phyloP scores from a whole-genome alignment of 73 alveolate genomes.

The Tetrahymena thermophila region DNA sequence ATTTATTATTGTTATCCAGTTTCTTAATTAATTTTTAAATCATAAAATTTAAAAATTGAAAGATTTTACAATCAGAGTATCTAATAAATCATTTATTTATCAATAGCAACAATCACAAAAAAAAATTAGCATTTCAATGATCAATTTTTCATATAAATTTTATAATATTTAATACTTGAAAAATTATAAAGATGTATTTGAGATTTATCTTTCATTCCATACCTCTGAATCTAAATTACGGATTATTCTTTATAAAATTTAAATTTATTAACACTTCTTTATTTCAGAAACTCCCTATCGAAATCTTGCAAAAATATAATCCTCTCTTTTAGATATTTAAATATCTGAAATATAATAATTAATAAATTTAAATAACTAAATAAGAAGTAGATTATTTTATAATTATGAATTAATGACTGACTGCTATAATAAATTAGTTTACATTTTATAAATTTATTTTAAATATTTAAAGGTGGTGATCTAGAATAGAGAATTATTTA shows the following conservation, averaged over 20 bases:
- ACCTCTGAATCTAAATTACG: not conserved
- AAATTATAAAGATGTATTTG: not conserved
- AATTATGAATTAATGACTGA: not conserved
- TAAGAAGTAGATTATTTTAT: not conserved
- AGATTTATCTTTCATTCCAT: not conserved
- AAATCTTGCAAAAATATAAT: not conserved
- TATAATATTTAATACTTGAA: too few species aligned
- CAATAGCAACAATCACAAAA: too few species aligned
- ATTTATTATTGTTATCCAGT: not conserved
- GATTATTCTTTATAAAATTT: not conserved
- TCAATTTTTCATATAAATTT: too few species aligned
- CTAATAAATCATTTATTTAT: too few species aligned
- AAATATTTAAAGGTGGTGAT: not conserved
- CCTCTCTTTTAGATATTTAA: too few species aligned
- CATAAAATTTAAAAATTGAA: not conserved
- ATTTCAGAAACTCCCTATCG: not conserved
- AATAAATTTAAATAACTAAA: too few species aligned
- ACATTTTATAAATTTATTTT: not conserved
- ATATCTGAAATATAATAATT: not conserved
- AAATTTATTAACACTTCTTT: not conserved
- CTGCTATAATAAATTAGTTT: not conserved
- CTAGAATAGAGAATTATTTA: not conserved
- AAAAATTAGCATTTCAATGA: not conserved
- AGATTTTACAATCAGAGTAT: not conserved
- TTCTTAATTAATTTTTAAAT: not conserved